Conservation (phyloP, 1,284 basidiomycete genomes). For the Mycosarcoma maydis region DNA sequence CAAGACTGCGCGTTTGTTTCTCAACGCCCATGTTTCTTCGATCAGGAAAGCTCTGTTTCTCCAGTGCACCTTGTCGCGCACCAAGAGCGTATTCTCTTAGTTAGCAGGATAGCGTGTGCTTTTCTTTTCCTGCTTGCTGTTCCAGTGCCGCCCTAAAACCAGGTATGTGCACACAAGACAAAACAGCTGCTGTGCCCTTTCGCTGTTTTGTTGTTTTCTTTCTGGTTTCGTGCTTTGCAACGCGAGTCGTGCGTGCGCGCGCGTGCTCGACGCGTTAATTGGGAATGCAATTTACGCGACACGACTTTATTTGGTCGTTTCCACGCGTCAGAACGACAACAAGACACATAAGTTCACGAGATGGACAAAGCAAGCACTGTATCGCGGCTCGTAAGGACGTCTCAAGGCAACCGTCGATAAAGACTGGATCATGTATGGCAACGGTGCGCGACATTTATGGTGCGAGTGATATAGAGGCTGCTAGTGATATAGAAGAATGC, state of each 20-base stretch:
- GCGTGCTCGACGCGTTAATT: constrained; percentile 38
- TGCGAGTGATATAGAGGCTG: constrained; percentile 4
- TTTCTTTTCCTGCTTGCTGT: constrained; percentile 3
- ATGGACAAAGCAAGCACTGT: too few species aligned
- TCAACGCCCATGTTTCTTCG: neutral
- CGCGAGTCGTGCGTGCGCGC: constrained; percentile 11
- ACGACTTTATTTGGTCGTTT: constrained; percentile 8
- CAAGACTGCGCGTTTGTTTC: neutral
- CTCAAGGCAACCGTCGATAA: too few species aligned
- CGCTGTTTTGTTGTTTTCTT: constrained; percentile 3
- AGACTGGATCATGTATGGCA: too few species aligned
- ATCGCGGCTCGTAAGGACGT: too few species aligned
- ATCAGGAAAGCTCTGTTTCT: neutral
- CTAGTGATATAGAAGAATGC: neutral
- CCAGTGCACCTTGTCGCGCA: too few species aligned
- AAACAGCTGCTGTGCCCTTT: constrained; percentile 28
- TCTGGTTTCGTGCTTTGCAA: constrained; percentile 4
- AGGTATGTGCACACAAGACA: neutral
- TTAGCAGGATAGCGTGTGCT: too few species aligned
- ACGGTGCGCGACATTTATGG: too few species aligned
- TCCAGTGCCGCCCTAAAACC: constrained; percentile 7
- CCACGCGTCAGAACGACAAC: too few species aligned
- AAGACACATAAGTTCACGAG: too few species aligned
- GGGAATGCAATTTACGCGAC: constrained; percentile 32
- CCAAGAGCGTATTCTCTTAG: too few species aligned